Evolutionary conservation across 345 rosid species (phyloP).

Genomic region (Eutrema heterophyllum): DNA sequence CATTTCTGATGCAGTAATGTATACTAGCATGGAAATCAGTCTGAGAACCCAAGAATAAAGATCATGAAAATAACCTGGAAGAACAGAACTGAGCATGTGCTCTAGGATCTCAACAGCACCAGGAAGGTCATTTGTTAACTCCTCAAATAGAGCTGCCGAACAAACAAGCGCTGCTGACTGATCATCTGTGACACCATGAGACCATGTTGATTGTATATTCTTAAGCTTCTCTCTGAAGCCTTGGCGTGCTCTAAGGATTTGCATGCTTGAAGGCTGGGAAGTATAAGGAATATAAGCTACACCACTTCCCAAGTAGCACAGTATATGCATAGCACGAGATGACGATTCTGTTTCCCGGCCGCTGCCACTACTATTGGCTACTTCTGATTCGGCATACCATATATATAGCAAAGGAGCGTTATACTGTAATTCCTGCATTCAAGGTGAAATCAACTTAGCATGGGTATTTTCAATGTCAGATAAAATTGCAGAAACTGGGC

Average conservation of each 20-base stretch:
- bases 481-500: background rate
- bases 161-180: slow-evolving; percentile 69
- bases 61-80: slow-evolving; percentile 62
- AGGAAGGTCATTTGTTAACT: slow-evolving; percentile 60
- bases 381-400: slow-evolving; percentile 92
- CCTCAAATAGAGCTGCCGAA: slow-evolving; percentile 85
- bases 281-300: slow-evolving; percentile 52
- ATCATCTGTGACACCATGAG: slow-evolving; percentile 62
- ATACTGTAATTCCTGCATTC: slow-evolving; percentile 58
- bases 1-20: slow-evolving; percentile 5
- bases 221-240: slow-evolving; percentile 71
- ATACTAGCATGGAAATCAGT: background rate
- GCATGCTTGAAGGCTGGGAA: slow-evolving; percentile 65
- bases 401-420: slow-evolving; percentile 63
- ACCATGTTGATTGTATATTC: slow-evolving; percentile 60
- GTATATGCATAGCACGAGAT: slow-evolving; percentile 65
- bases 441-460: slow-evolving; percentile 17
- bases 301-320: slow-evolving; percentile 79
- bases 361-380: slow-evolving; percentile 33
- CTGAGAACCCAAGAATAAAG: background rate
- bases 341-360: slow-evolving; percentile 47
- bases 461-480: background rate
- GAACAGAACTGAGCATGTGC: slow-evolving; percentile 64
- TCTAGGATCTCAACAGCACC: slow-evolving; percentile 62
- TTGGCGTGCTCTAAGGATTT: slow-evolving; percentile 83